phyloP scores from a whole-genome alignment of 306 rosid genomes.

The Glycyrrhiza uralensis region DNA sequence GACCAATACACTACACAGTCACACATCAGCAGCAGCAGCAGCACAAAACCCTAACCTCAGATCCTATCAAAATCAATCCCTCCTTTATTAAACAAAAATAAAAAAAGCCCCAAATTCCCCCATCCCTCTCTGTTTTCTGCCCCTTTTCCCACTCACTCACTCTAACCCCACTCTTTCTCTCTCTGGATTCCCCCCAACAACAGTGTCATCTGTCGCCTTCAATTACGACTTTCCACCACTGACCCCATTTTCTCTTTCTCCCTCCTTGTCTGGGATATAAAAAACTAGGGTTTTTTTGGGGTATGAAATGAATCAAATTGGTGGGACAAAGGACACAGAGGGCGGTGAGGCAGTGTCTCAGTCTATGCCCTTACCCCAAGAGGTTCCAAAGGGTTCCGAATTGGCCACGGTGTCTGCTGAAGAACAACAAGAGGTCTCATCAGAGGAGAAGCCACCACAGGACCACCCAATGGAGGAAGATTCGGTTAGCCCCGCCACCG shows the following conservation, averaged over 20 bases:
- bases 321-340: constrained; percentile 55
- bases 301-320: constrained; percentile 79
- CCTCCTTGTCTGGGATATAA: constrained; percentile 41
- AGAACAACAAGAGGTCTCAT: constrained; percentile 34
- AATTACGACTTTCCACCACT: constrained; percentile 94
- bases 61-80: neutral
- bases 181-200: constrained; percentile 36
- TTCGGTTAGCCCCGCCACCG: constrained; percentile 60
- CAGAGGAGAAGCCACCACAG: constrained; percentile 24
- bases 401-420: constrained; percentile 19
- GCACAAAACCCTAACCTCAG: constrained; percentile 13
- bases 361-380: constrained; percentile 31
- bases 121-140: constrained; percentile 17
- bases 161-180: constrained; percentile 44
- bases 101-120: constrained; percentile 35
- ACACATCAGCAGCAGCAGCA: no score
- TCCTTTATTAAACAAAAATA: constrained; percentile 11
- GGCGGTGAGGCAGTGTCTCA: constrained; percentile 56
- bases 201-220: constrained; percentile 97
- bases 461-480: constrained; percentile 82
- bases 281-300: constrained; percentile 47
- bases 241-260: constrained; percentile 16
- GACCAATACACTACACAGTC: neutral
- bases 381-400: constrained; percentile 39
- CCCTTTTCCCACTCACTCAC: constrained; percentile 28